A percentile compares a stretch with the other conserved stretches of the same genome.
These are phyloP conservation scores for Zymoseptoria ardabiliae DNA, from an alignment of 2,329 filamentous ascomycete species.

Conservation along the genomic window DNA sequence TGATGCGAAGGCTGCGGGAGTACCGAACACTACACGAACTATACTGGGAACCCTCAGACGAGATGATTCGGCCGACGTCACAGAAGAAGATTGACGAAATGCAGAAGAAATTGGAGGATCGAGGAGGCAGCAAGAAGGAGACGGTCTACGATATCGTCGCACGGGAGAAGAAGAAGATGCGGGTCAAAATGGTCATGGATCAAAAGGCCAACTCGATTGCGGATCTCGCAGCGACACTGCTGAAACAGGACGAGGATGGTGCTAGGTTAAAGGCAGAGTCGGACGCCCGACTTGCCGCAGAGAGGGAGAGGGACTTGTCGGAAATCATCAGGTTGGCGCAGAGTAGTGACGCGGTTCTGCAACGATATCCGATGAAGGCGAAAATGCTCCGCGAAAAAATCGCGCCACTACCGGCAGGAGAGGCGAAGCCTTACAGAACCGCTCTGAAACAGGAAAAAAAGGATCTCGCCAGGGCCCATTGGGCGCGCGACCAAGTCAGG, in stretches of 20 bases:
- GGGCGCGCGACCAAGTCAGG: neutral
- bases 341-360: neutral
- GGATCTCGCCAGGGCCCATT: neutral
- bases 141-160: slow-evolving; percentile 26
- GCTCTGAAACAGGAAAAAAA: neutral
- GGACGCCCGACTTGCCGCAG: slow-evolving; percentile 1
- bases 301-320: slow-evolving; percentile 12
- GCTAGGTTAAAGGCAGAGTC: slow-evolving; percentile 19
- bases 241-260: slow-evolving; percentile 39
- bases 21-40: slow-evolving; percentile 53
- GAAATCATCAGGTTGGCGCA: slow-evolving; percentile 17
- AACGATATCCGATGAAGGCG: neutral
- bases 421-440: neutral
- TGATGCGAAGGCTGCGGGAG: slow-evolving; percentile 53
- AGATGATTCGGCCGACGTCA: slow-evolving; percentile 32
- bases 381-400: neutral
- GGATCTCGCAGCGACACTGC: slow-evolving; percentile 51
- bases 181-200: slow-evolving; percentile 52
- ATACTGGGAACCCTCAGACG: slow-evolving; percentile 35
- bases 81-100: slow-evolving; percentile 35
- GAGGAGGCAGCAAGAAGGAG: slow-evolving; percentile 27
- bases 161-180: slow-evolving; percentile 39
- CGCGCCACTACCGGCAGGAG: neutral
- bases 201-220: slow-evolving; percentile 58
- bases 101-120: slow-evolving; percentile 31